Percentiles rank a stretch among this genome's conserved stretches.
phyloP scores from a whole-genome alignment of 2,329 filamentous ascomycete genomes.

The Thielaviopsis ethacetica region DNA sequence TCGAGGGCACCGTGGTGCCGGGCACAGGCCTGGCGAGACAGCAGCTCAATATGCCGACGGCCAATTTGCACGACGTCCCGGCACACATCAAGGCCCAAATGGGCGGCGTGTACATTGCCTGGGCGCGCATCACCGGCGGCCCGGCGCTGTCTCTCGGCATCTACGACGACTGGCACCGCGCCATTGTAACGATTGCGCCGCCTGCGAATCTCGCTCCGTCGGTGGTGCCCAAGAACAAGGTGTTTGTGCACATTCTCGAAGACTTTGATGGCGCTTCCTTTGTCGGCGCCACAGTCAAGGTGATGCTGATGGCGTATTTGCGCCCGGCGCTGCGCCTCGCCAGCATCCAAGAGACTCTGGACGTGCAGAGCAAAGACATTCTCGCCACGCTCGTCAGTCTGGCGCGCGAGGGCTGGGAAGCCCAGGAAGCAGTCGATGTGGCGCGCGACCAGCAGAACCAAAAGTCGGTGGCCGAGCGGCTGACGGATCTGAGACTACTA shows the following conservation, averaged over 20 bases:
- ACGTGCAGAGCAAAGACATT: constrained; percentile 24
- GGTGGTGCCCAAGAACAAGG: constrained; percentile 32
- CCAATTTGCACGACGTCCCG: constrained; percentile 35
- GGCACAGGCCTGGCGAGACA: constrained; percentile 26
- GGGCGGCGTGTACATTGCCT: constrained; percentile 48
- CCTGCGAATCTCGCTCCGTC: constrained; percentile 28
- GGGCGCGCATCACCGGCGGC: constrained; percentile 31
- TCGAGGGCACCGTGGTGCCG: constrained; percentile 29
- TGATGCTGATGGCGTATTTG: constrained; percentile 45
- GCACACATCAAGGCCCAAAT: constrained; percentile 37
- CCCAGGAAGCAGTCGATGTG: constrained; percentile 22
- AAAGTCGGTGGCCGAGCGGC: constrained; percentile 27
- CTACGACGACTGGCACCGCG: constrained; percentile 35
- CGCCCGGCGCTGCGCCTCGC: constrained; percentile 19
- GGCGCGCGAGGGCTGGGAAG: constrained; percentile 28
- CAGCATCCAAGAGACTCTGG: constrained; percentile 15
- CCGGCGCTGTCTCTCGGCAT: constrained; percentile 1
- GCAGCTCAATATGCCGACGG: constrained; percentile 33
- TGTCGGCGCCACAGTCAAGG: constrained; percentile 27
- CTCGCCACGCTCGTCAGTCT: constrained; percentile 29
- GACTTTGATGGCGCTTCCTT: constrained; percentile 30
- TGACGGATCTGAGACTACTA: constrained; percentile 30
- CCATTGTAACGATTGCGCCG: constrained; percentile 39
- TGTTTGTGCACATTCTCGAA: constrained; percentile 36
- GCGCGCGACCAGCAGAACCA: constrained; percentile 25